phyloP scores from a whole-genome alignment of 2,329 filamentous ascomycete species.

The Calonectria pseudoreteaudii region DNA sequence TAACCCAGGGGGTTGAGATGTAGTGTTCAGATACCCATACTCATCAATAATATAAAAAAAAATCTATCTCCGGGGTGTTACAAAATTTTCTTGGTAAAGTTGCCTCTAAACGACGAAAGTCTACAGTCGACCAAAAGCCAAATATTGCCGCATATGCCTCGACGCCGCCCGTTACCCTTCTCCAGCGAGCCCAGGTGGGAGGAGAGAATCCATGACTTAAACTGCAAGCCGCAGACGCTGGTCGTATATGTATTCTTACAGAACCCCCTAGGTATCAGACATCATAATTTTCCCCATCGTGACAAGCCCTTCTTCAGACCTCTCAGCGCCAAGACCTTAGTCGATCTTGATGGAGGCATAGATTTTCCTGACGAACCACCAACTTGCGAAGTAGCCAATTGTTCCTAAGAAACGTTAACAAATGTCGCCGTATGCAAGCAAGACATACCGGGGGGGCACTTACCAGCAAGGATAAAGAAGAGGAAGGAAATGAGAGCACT shows the following conservation, averaged over 20 bases:
- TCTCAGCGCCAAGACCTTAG: conserved; percentile 55
- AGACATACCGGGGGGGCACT: conserved; percentile 50
- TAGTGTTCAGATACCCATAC: not conserved
- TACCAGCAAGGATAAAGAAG: conserved; percentile 95
- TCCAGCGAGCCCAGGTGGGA: conserved; percentile 26
- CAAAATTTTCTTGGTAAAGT: conserved; percentile 12
- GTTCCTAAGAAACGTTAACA: conserved; percentile 70
- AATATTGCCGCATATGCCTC: conserved; percentile 18
- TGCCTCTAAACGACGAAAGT: conserved; percentile 25
- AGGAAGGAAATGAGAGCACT: conserved; percentile 88
- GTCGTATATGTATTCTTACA: conserved; percentile 49
- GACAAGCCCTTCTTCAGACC: conserved; percentile 14
- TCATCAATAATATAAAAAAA: not conserved
- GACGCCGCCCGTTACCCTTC: conserved; percentile 26
- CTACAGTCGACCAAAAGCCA: conserved; percentile 20
- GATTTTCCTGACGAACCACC: conserved; percentile 93
- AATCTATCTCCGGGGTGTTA: not conserved
- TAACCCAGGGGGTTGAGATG: not conserved
- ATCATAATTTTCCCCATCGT: conserved; percentile 33
- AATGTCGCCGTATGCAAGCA: not conserved
- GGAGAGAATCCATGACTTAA: conserved; percentile 21
- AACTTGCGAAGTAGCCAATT: conserved; percentile 95
- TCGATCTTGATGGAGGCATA: conserved; percentile 99
- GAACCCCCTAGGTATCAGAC: conserved; percentile 29
- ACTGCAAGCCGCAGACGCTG: conserved; percentile 39